Base-by-base conservation (phyloP, 139 green algal species). In the Chlorella sp. region DNA sequence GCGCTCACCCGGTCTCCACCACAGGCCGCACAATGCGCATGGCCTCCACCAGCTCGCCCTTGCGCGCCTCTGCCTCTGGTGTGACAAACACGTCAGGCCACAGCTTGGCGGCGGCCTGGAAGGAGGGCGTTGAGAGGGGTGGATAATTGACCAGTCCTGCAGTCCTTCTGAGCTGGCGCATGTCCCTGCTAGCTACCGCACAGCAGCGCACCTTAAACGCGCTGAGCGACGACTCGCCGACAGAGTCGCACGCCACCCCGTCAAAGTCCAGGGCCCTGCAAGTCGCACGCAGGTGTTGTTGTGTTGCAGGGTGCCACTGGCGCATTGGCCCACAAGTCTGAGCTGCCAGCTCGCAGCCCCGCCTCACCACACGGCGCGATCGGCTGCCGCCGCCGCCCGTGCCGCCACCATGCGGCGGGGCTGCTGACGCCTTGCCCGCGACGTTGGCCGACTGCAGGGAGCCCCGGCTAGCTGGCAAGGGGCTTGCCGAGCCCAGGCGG, bases 181-280 rank as follows among this genome's bases (percentile, higher is more conserved):
- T n/a, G n/a, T n/a, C n/a, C n/a, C n/a, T n/a, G n/a, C n/a, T 24
- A 51, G 22, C 40, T 20, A 3, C 84, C 26, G 24, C 43, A 46
- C 16, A 24, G 24, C 40, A 30, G 40, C 76, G 36, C 67, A 96
- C 96, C 92, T 97, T 98, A 92, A 96, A 96, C 0, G 94, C 97
- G 30, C 94, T 96, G 0, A 97, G 64, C 41, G 92, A 96, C 86
- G 93, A 98, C 89, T 99, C 97, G 0, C 96, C 95, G 0, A 92
- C 92, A 4, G 93, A 98, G 86, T 99, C 96, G 85, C 97, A 99
- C 1, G 98, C 86, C 13, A 99, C 96, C 26, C 97, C 97, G 84
- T 99, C 97, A 87, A 99, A 99, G 83, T 99, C 97, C 14, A 99
- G 86, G 13, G 97, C 97, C 84, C 94, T 60, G 51, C 51, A 60